Base-by-base conservation (phyloP, 1,139 yeast species). In the Suhomyces guaymorum region DNA sequence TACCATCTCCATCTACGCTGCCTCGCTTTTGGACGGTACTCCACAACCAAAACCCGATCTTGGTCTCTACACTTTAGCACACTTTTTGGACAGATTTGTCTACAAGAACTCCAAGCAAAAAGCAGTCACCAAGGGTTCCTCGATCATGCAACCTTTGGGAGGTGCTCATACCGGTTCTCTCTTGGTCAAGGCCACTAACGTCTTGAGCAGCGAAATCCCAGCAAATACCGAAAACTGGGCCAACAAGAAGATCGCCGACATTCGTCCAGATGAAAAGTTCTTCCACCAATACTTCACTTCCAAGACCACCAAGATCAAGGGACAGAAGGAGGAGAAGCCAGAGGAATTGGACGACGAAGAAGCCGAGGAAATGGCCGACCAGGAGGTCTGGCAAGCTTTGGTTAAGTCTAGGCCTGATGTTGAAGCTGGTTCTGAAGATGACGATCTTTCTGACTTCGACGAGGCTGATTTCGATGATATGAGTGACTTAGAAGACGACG, bases 71-170 rank as follows among this genome's bases (percentile, higher is more conserved):
- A 82, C 96, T 0, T 70, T 92, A 46, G 71, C 88, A 17, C 97
- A 90, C 61, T 92, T 92, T 75, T 73, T 92, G 66, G 97, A 92
- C 61, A 78, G 96, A 59, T 92, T 94, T 66, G 97, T 94, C 24
- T 92, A 92, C 67, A 84, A 87, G 63, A 89, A 89, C 57, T 89
- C 97, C 34, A 88, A 87, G 64, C 84, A 80, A 52, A 86, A 83
- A 61, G 71, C 81, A 15, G 47, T 48, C 28, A 68, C 82, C 22
- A 82, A 86, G 56, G 97, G 97, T 53, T 71, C 84, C 3, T 87
- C 97, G 32, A 90, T 92, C 57, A 94, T 94, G 97, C 98, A 92
- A 69, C 97, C 98, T 32, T 71, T 94, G 45, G 94, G 96, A 31
- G 97, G 97, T 40, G 77, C 82, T 1, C 88, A 83, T 43, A 82